phyloP scores from a whole-genome alignment of 1,139 yeast species.

The Torulaspora pretoriensis region DNA sequence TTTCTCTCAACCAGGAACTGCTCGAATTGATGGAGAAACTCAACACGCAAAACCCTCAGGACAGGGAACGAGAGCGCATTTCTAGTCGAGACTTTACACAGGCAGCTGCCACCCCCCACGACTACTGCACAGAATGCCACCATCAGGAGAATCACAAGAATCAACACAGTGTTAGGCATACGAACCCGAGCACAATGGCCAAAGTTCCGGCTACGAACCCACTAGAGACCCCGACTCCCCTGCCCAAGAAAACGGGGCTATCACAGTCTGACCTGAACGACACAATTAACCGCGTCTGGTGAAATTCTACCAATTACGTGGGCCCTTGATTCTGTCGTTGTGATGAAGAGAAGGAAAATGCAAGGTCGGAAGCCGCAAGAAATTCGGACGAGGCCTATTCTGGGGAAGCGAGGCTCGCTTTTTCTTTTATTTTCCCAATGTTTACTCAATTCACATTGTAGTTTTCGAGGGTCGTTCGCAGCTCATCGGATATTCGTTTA shows the following conservation, averaged over 20 bases:
- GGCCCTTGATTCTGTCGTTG: no score
- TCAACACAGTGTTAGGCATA: conserved; percentile 1
- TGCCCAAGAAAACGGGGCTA: conserved; percentile 10
- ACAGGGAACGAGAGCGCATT: conserved; percentile 5
- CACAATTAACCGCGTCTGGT: conserved; percentile 16
- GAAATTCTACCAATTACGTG: background rate
- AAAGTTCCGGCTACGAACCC: conserved; percentile 12
- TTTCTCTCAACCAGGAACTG: conserved; percentile 31
- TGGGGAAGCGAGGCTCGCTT: no score
- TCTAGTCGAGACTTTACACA: conserved; percentile 5
- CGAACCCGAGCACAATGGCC: background rate
- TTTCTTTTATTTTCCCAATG: no score
- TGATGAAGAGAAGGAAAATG: no score
- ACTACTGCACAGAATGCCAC: conserved; percentile 14
- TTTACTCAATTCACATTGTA: no score
- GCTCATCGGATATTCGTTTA: conserved; percentile 1
- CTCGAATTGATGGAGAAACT: conserved; percentile 22
- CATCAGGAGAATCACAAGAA: conserved; percentile 9
- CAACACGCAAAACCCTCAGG: conserved; percentile 7
- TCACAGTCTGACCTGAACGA: conserved; percentile 10
- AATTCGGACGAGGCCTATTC: no score
- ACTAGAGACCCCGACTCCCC: conserved; percentile 16
- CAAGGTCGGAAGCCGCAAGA: no score
- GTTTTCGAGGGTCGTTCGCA: background rate
- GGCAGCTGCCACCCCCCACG: conserved; percentile 4